Conservation (phyloP, 2,329 filamentous ascomycete species). For the Xylariaceae sp. region DNA sequence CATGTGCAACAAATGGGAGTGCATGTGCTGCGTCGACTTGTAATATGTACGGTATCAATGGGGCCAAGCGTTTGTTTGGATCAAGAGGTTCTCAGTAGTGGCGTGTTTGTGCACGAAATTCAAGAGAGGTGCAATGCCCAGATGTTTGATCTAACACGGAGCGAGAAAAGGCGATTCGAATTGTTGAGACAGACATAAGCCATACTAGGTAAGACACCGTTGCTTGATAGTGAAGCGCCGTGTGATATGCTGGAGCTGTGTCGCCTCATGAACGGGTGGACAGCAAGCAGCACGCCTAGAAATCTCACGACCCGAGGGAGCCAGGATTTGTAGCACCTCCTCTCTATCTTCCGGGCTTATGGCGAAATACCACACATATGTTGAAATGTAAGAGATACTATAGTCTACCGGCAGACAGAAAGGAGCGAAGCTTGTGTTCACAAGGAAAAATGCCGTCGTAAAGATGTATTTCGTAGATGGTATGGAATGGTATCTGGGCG, state of each 20-base stretch:
- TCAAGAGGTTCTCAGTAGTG: not conserved
- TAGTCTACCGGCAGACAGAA: too few relatives aligned
- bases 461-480: too few relatives aligned
- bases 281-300: not conserved
- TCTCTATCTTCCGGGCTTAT: too few relatives aligned
- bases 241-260: not conserved
- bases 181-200: not conserved
- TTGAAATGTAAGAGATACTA: too few relatives aligned
- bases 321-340: too few relatives aligned
- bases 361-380: too few relatives aligned
- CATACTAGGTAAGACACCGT: not conserved
- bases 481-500: too few relatives aligned
- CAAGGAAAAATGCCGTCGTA: too few relatives aligned
- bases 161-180: not conserved
- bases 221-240: not conserved
- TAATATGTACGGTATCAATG: not conserved
- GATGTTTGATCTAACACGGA: not conserved
- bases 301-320: too few relatives aligned
- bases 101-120: not conserved
- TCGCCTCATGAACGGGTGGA: not conserved
- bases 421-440: not conserved
- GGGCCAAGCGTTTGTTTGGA: not conserved
- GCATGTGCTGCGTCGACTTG: not conserved
- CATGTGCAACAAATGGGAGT: conserved; percentile 1
- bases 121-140: not conserved